Conservation (phyloP, 257 asterid species). For the Gentiana straminea region DNA sequence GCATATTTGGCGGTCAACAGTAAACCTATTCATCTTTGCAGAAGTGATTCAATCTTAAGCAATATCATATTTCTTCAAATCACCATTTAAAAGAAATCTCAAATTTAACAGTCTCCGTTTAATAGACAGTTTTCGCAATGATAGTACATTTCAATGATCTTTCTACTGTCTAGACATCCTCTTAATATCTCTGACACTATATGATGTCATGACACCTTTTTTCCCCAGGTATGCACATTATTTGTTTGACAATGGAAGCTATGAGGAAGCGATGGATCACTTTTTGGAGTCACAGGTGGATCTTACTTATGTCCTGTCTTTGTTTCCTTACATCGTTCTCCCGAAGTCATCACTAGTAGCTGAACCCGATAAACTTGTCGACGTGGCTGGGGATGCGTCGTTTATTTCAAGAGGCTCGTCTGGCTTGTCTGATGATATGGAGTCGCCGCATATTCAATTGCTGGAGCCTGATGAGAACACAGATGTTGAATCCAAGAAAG, state of each 20-base stretch:
- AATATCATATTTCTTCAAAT: too few relatives aligned
- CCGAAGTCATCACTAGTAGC: slow-evolving; percentile 78
- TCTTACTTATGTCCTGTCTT: slow-evolving; percentile 68
- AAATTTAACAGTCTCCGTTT: too few relatives aligned
- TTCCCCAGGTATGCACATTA: slow-evolving; percentile 71
- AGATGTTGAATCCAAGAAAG: slow-evolving; percentile 79
- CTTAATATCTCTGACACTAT: too few relatives aligned
- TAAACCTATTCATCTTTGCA: too few relatives aligned
- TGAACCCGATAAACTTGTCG: slow-evolving; percentile 70
- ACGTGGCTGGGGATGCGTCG: slow-evolving; percentile 53
- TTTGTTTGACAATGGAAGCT: slow-evolving; percentile 84
- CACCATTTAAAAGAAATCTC: too few relatives aligned
- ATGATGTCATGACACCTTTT: too few relatives aligned
- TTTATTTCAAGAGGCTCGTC: slow-evolving; percentile 83
- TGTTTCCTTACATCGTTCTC: slow-evolving; percentile 73
- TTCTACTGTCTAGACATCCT: too few relatives aligned
- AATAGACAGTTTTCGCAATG: too few relatives aligned
- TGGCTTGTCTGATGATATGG: slow-evolving; percentile 79
- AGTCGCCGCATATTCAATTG: slow-evolving; percentile 31
- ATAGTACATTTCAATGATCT: too few relatives aligned
- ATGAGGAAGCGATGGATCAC: slow-evolving; percentile 97
- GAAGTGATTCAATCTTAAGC: too few relatives aligned
- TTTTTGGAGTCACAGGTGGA: slow-evolving; percentile 94
- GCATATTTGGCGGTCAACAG: too few relatives aligned
- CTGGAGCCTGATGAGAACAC: slow-evolving; percentile 59